Conservation (phyloP, 2,329 filamentous ascomycete species). For the Aspergillus uvarum region DNA sequence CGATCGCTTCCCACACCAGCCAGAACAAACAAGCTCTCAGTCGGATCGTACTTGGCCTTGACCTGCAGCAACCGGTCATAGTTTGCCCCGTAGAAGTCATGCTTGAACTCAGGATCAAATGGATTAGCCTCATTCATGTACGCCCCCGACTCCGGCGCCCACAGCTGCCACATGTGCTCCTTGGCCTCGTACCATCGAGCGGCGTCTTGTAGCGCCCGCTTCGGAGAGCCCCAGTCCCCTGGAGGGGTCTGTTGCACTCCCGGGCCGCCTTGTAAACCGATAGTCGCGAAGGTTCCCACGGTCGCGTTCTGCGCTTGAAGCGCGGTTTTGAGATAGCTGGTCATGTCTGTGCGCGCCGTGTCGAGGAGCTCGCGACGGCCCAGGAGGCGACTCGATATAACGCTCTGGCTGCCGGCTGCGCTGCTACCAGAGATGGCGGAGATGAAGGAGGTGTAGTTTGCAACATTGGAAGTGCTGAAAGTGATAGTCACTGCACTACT, state of each 20-base stretch:
- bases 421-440: conserved; percentile 27
- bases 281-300: conserved; percentile 18
- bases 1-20: too few relatives aligned
- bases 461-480: conserved; percentile 7
- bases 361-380: conserved; percentile 32
- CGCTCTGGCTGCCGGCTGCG: conserved; percentile 30
- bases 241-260: neutral
- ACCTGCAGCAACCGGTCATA: too few relatives aligned
- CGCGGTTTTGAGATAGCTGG: conserved; percentile 7
- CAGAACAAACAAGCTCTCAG: too few relatives aligned
- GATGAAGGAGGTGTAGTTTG: conserved; percentile 25
- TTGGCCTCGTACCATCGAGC: conserved; percentile 16
- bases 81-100: too few relatives aligned
- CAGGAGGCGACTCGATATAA: conserved; percentile 37
- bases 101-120: conserved; percentile 5
- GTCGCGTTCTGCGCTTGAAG: conserved; percentile 18
- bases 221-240: neutral
- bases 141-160: conserved; percentile 26
- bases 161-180: conserved; percentile 25
- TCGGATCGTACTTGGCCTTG: too few relatives aligned
- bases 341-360: conserved; percentile 11
- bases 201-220: neutral
- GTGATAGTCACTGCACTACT: neutral
- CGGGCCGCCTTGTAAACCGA: conserved; percentile 7
- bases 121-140: conserved; percentile 28